These are phyloP conservation scores for Pseudonitzschia delicatissima DNA, from an alignment of 108 stramenopile species.

Conservation along the genomic window DNA sequence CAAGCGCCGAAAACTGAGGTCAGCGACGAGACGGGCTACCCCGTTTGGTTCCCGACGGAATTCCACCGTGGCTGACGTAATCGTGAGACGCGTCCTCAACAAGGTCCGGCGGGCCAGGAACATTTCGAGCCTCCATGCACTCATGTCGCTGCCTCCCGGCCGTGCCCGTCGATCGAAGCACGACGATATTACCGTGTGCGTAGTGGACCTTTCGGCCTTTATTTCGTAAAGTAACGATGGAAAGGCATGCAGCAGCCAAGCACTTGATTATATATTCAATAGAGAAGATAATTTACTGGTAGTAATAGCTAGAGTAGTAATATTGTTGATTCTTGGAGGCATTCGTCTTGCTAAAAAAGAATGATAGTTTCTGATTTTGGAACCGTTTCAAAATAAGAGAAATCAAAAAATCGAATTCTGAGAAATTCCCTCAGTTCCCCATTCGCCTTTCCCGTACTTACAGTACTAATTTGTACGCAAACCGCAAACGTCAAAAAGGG, in stretches of 20 bases:
- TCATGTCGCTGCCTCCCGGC: conserved; percentile 76
- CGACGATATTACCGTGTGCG: conserved; percentile 85
- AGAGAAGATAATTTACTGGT: no score
- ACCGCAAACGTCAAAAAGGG: no score
- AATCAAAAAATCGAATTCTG: no score
- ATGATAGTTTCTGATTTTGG: no score
- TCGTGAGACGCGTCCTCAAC: conserved; percentile 80
- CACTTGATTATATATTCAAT: no score
- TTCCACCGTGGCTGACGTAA: conserved; percentile 74
- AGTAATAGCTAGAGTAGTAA: no score
- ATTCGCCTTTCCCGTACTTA: no score
- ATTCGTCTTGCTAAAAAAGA: no score
- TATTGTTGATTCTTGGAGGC: no score
- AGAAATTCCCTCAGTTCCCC: no score
- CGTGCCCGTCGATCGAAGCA: conserved; percentile 80
- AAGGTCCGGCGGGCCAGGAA: conserved; percentile 79
- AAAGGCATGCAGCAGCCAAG: neutral
- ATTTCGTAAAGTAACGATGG: conserved; percentile 30
- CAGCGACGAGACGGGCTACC: conserved; percentile 24
- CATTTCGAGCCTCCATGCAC: conserved; percentile 69
- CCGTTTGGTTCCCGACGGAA: conserved; percentile 33
- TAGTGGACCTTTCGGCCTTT: conserved; percentile 73
- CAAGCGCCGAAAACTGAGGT: conserved; percentile 47
- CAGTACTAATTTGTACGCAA: no score
- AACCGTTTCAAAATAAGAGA: no score